phyloP scores from a whole-genome alignment of 805 yeast species.

The Saturnispora silvae region DNA sequence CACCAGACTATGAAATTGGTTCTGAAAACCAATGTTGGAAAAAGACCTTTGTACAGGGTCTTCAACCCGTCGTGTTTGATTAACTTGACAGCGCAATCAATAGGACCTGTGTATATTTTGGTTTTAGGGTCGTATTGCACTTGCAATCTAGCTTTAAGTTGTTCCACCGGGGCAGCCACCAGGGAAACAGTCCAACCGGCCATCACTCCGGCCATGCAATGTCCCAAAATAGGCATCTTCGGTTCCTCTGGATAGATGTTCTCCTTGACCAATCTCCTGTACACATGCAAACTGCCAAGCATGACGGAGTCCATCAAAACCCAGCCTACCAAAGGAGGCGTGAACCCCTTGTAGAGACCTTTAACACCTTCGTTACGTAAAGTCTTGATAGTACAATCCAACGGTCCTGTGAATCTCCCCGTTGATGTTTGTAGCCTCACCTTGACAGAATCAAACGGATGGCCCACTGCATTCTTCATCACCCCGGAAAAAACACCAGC shows the following conservation, averaged over 20 bases:
- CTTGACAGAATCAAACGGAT: slow-evolving; percentile 86
- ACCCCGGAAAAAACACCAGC: slow-evolving; percentile 87
- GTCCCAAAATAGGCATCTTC: slow-evolving; percentile 65
- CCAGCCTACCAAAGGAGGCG: slow-evolving; percentile 93
- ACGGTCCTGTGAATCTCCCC: slow-evolving; percentile 65
- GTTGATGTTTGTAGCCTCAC: slow-evolving; percentile 68
- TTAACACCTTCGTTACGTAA: slow-evolving; percentile 60
- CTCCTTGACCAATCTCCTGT: slow-evolving; percentile 56
- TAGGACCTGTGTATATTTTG: slow-evolving; percentile 63
- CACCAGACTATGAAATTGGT: slow-evolving; percentile 86
- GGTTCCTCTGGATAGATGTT: slow-evolving; percentile 49
- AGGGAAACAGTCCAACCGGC: slow-evolving; percentile 88
- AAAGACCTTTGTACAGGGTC: slow-evolving; percentile 71
- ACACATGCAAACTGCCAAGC: slow-evolving; percentile 77
- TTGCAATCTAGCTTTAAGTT: slow-evolving; percentile 79
- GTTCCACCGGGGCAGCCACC: slow-evolving; percentile 94
- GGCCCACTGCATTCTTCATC: slow-evolving; percentile 83
- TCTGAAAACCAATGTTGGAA: slow-evolving; percentile 81
- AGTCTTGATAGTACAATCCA: slow-evolving; percentile 71
- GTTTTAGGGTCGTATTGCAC: slow-evolving; percentile 77
- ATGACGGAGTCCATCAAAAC: slow-evolving; percentile 86
- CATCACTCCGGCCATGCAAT: slow-evolving; percentile 65
- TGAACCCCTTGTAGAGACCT: slow-evolving; percentile 83
- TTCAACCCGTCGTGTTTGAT: slow-evolving; percentile 52
- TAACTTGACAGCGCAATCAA: slow-evolving; percentile 57